phyloP scores from a whole-genome alignment of 768 basidiomycete species.

The Mycena floridula region DNA sequence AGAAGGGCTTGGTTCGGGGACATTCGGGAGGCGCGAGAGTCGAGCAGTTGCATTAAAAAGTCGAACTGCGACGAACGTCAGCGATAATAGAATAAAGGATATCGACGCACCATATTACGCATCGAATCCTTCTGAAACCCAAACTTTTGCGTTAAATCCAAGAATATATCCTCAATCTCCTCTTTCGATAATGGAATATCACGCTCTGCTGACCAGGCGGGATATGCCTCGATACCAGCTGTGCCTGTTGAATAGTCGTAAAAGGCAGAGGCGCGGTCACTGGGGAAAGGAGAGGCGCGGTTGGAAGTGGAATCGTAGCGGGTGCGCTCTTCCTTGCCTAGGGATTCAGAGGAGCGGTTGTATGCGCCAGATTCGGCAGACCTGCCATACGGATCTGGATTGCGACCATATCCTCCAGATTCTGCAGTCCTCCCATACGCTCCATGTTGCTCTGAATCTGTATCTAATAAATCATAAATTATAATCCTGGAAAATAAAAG shows the following conservation, averaged over 20 bases:
- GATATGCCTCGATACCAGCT: conserved; percentile 80
- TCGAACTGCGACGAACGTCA: conserved; percentile 64
- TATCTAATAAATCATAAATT: no score
- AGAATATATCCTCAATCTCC: conserved; percentile 97
- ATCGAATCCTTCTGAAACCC: conserved; percentile 95
- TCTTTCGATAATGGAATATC: conserved; percentile 99
- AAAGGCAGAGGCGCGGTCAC: no score
- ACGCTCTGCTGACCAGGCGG: conserved; percentile 89
- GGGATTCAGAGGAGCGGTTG: no score
- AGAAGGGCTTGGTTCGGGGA: conserved; percentile 91
- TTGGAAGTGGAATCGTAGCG: no score
- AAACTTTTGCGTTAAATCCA: conserved; percentile 97
- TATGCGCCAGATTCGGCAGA: no score
- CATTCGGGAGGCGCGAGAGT: conserved; percentile 96
- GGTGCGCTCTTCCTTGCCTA: no score
- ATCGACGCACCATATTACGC: conserved; percentile 84
- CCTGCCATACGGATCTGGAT: no score
- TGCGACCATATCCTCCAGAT: no score
- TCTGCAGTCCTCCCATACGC: no score
- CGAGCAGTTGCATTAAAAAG: conserved; percentile 95
- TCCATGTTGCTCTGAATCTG: no score
- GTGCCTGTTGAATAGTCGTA: conserved; percentile 55
- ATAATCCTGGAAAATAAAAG: no score
- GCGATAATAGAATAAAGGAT: conserved; percentile 9
- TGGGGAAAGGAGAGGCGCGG: no score